Base-by-base conservation (phyloP, 352 stramenopile species). In the Globisporangium splendens region DNA sequence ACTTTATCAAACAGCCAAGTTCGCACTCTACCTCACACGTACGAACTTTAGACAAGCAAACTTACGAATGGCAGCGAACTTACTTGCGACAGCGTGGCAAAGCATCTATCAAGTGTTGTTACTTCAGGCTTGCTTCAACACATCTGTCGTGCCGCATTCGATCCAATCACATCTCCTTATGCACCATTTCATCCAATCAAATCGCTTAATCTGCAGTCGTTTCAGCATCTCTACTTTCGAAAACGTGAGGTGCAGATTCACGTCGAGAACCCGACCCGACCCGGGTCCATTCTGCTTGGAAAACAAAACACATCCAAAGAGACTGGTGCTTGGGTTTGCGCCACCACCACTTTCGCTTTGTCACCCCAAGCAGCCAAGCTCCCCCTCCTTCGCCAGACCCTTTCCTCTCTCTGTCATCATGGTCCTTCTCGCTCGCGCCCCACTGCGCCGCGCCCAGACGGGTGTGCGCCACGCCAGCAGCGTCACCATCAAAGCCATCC, bases 401-500 rank as follows among this genome's bases (percentile, higher is more conserved):
- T 28, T 28, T 28, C 44, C 14, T 14, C 46, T 51, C 24, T 7
- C 20, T 51, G 1, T 7, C 39, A 18, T n/a, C 39, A 56, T 63
- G 39, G 50, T 31, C 17, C 48, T 64, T 38, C 58, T 64, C 41
- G 58, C 58, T 18, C 50, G 50, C 49, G 38, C 50, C 5, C 35
- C 58, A 21, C 43, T 59, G 11, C 39, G 41, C 31, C 51, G 50
- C 51, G 15, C 43, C 21, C 42, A 47, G 14, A 54, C 31, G 18
- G 43, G 58, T n/a, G 58, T 54, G 58, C 79, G 75, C 59, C 70
- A 85, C 50, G 79, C 71, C 49, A 88, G 74, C 67, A 57, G 51
- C 49, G 50, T 64, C 28, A 84, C 82, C 31, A 92, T 92, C 73
- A 74, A 88, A 66, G 79, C 77, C 58, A 79, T 89, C 50, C 76